phyloP scores from a whole-genome alignment of 202 grass and related monocot species.

The Setaria italica region DNA sequence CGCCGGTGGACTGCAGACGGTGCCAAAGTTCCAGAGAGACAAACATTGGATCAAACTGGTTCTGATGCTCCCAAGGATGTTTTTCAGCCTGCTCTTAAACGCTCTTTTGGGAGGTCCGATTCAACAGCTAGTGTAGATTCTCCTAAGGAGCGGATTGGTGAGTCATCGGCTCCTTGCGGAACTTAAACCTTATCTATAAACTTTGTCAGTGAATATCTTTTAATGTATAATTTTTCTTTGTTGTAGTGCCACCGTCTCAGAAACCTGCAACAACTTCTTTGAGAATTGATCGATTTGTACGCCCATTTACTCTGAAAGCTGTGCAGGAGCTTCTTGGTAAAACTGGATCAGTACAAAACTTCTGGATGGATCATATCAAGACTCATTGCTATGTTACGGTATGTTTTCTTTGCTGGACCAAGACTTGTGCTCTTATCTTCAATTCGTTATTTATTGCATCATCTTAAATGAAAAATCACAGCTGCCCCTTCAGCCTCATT shows the following conservation, averaged over 20 bases:
- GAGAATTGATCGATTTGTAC: constrained; percentile 94
- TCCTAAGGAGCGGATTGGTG: constrained; percentile 86
- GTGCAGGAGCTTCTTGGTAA: constrained; percentile 95
- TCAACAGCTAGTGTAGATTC: constrained; percentile 67
- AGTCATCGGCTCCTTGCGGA: constrained; percentile 23
- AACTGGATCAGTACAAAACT: constrained; percentile 85
- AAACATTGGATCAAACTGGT: constrained; percentile 52
- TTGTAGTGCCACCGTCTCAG: constrained; percentile 79
- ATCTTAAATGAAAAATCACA: constrained; percentile 19
- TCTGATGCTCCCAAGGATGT: constrained; percentile 66
- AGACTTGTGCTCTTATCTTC: constrained; percentile 30
- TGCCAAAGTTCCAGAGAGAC: constrained; percentile 69
- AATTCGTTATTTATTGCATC: constrained; percentile 2
- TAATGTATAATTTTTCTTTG: constrained; percentile 11
- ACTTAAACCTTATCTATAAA: neutral
- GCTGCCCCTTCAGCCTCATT: neutral
- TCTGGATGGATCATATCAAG: constrained; percentile 99
- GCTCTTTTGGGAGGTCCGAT: constrained; percentile 74
- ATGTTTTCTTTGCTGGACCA: constrained; percentile 47
- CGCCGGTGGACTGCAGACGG: constrained; percentile 77
- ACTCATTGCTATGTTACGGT: constrained; percentile 99
- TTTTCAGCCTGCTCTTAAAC: constrained; percentile 61
- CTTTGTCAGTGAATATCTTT: constrained; percentile 18
- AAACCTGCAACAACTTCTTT: constrained; percentile 85
- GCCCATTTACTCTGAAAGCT: constrained; percentile 95